Conservation (phyloP, 305 asterid species). For the Vinca major region DNA sequence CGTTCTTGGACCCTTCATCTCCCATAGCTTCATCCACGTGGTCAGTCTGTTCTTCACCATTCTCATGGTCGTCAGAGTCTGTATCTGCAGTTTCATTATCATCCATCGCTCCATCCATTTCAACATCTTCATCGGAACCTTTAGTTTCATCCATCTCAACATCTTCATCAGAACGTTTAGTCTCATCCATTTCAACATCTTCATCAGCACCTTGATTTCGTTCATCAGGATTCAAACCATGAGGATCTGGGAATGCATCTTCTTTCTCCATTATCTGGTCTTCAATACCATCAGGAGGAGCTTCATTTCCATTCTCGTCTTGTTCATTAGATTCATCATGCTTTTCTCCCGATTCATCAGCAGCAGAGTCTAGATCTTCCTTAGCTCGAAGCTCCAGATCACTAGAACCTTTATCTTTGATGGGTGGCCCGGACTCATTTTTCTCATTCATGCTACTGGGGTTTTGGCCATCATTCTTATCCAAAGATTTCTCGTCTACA, state of each 20-base stretch:
- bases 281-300: constrained; percentile 38
- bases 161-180: constrained; percentile 39
- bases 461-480: constrained; percentile 40
- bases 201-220: constrained; percentile 38
- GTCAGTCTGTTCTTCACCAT: constrained; percentile 29
- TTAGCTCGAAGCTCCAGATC: constrained; percentile 74
- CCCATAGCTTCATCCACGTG: constrained; percentile 32
- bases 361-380: constrained; percentile 41
- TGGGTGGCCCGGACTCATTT: constrained; percentile 68
- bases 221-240: constrained; percentile 56
- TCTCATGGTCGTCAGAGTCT: constrained; percentile 30
- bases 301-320: constrained; percentile 41
- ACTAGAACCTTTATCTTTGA: constrained; percentile 35
- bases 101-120: constrained; percentile 46
- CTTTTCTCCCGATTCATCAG: constrained; percentile 41
- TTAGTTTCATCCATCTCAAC: constrained; percentile 35
- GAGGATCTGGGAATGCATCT: constrained; percentile 53
- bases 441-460: constrained; percentile 41
- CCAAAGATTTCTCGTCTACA: constrained; percentile 75
- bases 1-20: constrained; percentile 34
- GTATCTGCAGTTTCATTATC: constrained; percentile 45
- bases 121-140: constrained; percentile 33
- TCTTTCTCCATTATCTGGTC: constrained; percentile 57
- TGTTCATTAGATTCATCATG: constrained; percentile 34
- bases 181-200: constrained; percentile 36